Base-by-base conservation (phyloP, 345 rosid species). In the Sisymbrium irio region DNA sequence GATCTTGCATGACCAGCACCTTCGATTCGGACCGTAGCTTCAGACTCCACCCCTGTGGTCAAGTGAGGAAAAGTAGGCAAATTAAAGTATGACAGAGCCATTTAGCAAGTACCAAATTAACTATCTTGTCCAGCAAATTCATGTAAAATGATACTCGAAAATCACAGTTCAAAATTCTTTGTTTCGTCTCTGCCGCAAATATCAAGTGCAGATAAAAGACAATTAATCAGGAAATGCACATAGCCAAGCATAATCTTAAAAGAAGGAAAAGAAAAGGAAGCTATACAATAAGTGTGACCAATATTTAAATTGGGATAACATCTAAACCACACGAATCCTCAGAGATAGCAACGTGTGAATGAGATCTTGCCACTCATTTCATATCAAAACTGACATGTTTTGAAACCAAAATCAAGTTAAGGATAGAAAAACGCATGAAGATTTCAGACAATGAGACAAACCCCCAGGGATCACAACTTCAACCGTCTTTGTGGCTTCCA, bases 381-480 rank as follows among this genome's bases (percentile, higher is more conserved):
- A 61, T 40, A 69, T 50, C 70, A 53, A 50, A 69, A 53, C n/a
- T 51, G 39, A 27, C 46, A 75, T 75, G 46, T 41, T 58, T 51
- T 53, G 17, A 20, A 50, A 40, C 45, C 62, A 53, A 49, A 18
- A 59, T 51, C 15, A 41, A 53, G 62, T 68, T 42, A 53, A 53
- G 15, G 32, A 56, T 63, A 55, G 54, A 56, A 3, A 44, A 54
- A 69, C 46, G 61, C 61, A 57, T 69, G 27, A 45, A 65, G 33
- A 42, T 67, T 69, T 71, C 66, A 61, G 71, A 82, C 79, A 20
- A 83, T 71, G 64, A 61, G 71, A 82, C 79, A 20, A 83, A 87
- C 98, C 97, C 68, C 86, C 88, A 58, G 95, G 98, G 68, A 91
- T 84, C 33, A 82, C 83, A 58, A 88, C 88, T 80, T 83, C 73